phyloP scores from a whole-genome alignment of 805 yeast species.

The Dipodascus albidus region DNA sequence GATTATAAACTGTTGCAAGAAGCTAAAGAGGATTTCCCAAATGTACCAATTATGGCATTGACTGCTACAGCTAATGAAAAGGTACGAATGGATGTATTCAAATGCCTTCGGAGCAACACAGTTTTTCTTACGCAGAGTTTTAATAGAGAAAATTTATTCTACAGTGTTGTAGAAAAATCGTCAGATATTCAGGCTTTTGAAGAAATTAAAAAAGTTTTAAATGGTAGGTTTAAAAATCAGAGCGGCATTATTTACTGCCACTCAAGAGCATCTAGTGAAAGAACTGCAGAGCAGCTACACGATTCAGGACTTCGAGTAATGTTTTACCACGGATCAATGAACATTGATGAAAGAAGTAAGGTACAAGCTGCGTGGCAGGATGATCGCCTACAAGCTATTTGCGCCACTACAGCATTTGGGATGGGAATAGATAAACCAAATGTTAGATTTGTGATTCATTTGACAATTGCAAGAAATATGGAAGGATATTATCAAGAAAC shows the following conservation, averaged over 20 bases:
- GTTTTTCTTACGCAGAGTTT: slow-evolving; percentile 76
- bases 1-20: slow-evolving; percentile 75
- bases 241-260: slow-evolving; percentile 93
- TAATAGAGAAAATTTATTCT: slow-evolving; percentile 75
- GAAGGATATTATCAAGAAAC: slow-evolving; percentile 98
- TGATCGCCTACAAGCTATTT: slow-evolving; percentile 60
- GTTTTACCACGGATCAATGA: slow-evolving; percentile 93
- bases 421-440: slow-evolving; percentile 98
- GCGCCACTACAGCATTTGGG: slow-evolving; percentile 97
- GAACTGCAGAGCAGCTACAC: slow-evolving; percentile 49
- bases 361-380: slow-evolving; percentile 82
- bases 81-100: slow-evolving; percentile 76
- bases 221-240: slow-evolving; percentile 37
- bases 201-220: slow-evolving; percentile 48
- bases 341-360: slow-evolving; percentile 52
- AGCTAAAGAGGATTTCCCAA: slow-evolving; percentile 64
- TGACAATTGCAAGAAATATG: slow-evolving; percentile 75
- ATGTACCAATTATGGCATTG: slow-evolving; percentile 85
- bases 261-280: slow-evolving; percentile 81
- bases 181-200: slow-evolving; percentile 34
- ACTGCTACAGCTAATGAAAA: slow-evolving; percentile 95
- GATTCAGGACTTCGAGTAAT: slow-evolving; percentile 55
- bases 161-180: slow-evolving; percentile 62
- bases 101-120: slow-evolving; percentile 51
- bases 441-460: slow-evolving; percentile 83